These are phyloP conservation scores for Nigrograna mackinnonii DNA, from an alignment of 2,329 filamentous ascomycete genomes.

Conservation along the genomic window DNA sequence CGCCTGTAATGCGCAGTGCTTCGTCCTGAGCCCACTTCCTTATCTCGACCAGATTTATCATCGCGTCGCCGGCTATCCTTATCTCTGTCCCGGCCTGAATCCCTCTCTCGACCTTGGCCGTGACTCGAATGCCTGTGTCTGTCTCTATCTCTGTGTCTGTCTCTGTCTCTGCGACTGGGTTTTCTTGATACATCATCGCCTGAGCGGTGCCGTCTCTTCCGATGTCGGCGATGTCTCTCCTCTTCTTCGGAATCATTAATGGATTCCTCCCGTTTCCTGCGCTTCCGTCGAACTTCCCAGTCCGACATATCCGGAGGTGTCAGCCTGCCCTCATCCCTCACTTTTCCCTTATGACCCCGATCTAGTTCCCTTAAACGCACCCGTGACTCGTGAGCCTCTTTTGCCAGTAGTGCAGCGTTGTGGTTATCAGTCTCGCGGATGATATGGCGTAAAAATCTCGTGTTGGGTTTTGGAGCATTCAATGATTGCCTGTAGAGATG, in stretches of 20 bases:
- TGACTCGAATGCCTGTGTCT: neutral
- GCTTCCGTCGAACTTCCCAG: conserved; percentile 15
- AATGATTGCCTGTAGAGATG: conserved; percentile 57
- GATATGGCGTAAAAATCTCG: conserved; percentile 83
- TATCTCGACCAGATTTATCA: neutral
- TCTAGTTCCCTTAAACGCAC: conserved; percentile 63
- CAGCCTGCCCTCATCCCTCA: conserved; percentile 6
- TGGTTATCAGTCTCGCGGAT: conserved; percentile 87
- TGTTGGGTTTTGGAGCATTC: conserved; percentile 84
- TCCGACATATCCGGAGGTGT: conserved; percentile 3
- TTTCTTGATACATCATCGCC: conserved; percentile 1
- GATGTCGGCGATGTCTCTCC: conserved; percentile 16
- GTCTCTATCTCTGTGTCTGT: conserved; percentile 1
- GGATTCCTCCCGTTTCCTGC: conserved; percentile 13
- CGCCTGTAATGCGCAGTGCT: no score
- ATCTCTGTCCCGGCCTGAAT: neutral
- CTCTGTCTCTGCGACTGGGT: no score
- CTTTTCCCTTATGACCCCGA: conserved; percentile 9
- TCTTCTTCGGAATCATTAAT: conserved; percentile 11
- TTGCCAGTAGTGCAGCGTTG: conserved; percentile 83
- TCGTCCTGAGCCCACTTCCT: no score
- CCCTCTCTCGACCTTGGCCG: neutral
- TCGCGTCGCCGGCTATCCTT: neutral
- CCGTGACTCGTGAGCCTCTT: conserved; percentile 78
- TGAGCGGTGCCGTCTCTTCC: conserved; percentile 8